Percentiles rank a stretch among this genome's conserved stretches.
These are phyloP conservation scores for Meyerozyma elateridarum DNA, from an alignment of 1,139 yeast genomes.

Conservation along the genomic window DNA sequence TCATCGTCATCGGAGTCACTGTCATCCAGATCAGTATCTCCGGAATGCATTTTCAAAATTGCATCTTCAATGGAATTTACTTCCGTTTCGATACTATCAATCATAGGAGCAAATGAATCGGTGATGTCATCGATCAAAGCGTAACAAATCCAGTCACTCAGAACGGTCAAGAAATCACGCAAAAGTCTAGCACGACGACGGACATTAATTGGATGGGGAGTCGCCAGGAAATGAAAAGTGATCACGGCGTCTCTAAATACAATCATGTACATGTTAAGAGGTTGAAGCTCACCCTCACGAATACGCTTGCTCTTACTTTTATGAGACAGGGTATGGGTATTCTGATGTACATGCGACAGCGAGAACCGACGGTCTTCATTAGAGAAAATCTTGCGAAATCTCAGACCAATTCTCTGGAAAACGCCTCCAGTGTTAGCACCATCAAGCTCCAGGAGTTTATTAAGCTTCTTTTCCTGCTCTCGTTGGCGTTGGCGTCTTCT, in stretches of 20 bases:
- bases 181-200: conserved; percentile 86
- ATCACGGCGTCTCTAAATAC: conserved; percentile 88
- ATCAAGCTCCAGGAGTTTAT: conserved; percentile 37
- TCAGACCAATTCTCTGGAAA: conserved; percentile 8
- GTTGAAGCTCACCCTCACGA: conserved; percentile 76
- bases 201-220: conserved; percentile 95
- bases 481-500: conserved; percentile 46
- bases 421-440: conserved; percentile 15
- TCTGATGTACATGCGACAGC: conserved; percentile 6
- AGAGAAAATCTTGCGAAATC: conserved; percentile 13
- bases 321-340: conserved; percentile 19
- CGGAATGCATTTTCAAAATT: conserved; percentile 79
- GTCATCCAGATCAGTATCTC: conserved; percentile 44
- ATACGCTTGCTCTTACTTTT: conserved; percentile 30
- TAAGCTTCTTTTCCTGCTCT: conserved; percentile 38
- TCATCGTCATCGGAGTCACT: conserved; percentile 37
- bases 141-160: conserved; percentile 96
- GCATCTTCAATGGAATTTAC: conserved; percentile 90
- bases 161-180: conserved; percentile 81
- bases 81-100: conserved; percentile 87
- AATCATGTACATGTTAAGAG: conserved; percentile 87
- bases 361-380: conserved; percentile 6
- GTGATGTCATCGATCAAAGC: conserved; percentile 96
- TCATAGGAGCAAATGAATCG: conserved; percentile 96
- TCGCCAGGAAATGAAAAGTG: conserved; percentile 90